Base-by-base conservation (phyloP, 257 asterid genomes). In the Echium plantagineum region DNA sequence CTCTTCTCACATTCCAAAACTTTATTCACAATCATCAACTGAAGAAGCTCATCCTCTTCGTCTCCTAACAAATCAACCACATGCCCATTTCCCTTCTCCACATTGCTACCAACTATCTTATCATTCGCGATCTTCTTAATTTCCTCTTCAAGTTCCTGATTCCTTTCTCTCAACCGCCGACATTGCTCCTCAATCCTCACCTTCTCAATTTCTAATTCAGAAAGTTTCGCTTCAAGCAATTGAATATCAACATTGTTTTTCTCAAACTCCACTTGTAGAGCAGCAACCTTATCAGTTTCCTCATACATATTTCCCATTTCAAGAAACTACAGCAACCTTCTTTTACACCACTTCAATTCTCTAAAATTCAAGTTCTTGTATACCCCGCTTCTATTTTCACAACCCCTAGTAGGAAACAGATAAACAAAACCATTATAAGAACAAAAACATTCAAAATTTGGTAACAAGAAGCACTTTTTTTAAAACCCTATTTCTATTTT, bases 1-100 rank as follows among this genome's bases (percentile, higher is more conserved):
- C 26, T 67, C 74, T 80, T 82, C 74, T 78, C 89, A 46, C 74
- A 68, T n/a, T 76, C 79, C 78, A 81, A 61, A 59, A 77, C 85
- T 52, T 66, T 72, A 59, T 75, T 86, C 71, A 79, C 85, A 30
- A 71, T 64, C 84, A 79, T 66, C 78, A 78, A 69, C 52, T 60
- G 64, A 17, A 72, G 55, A 58, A 77, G 53, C 72, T 60, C 63
- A 30, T 66, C 74, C 38, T 60, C 74, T 30, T 65, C 83, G 17
- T 52, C 69, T 7, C 30, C 35, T 32, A 35, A 35, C 12, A 35
- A 35, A 35, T 9, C 46, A 35, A 35, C 46, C 10, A 35, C 9
- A 35, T 35, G 12, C 46, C 46, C 46, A 12, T 35, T 35, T 35
- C 12, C 46, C 46, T 67, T 62, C 10, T 18, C 61, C 13, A 16